Conservation (phyloP, 208 protist species). For the Leptomonas pyrrhocoris region DNA sequence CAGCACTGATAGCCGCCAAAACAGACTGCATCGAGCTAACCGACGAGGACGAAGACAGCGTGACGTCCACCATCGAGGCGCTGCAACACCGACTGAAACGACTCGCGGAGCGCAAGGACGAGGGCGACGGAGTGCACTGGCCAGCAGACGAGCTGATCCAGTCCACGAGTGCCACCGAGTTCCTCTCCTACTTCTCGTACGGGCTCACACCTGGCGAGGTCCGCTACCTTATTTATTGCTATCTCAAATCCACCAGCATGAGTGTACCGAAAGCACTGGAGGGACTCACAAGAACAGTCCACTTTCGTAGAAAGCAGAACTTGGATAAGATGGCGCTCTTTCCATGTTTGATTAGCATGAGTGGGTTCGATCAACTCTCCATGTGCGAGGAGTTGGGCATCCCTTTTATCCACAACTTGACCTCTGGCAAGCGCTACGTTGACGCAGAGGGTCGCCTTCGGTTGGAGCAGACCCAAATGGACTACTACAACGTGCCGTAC, state of each 20-base stretch:
- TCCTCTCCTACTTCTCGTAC: constrained; percentile 34
- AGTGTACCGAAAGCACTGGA: constrained; percentile 37
- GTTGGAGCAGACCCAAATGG: constrained; percentile 14
- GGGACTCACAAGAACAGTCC: constrained; percentile 28
- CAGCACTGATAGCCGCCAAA: constrained; percentile 5
- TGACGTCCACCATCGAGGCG: constrained; percentile 18
- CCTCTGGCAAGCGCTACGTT: constrained; percentile 19
- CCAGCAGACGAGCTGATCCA: background rate
- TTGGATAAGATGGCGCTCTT: constrained; percentile 63
- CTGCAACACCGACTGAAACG: constrained; percentile 19
- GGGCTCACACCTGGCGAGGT: constrained; percentile 32
- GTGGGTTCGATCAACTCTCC: constrained; percentile 50
- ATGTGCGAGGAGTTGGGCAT: constrained; percentile 52
- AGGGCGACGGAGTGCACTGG: background rate
- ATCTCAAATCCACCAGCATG: constrained; percentile 42
- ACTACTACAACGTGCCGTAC: constrained; percentile 32
- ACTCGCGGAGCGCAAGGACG: background rate
- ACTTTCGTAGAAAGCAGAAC: constrained; percentile 53
- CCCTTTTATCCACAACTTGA: constrained; percentile 31
- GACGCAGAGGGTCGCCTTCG: constrained; percentile 19
- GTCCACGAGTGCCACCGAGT: constrained; percentile 1
- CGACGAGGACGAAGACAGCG: background rate
- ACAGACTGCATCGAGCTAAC: constrained; percentile 25
- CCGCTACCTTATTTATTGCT: constrained; percentile 45
- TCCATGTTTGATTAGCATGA: constrained; percentile 53